Base-by-base conservation (phyloP, 106 monocot genomes). In the Phalaenopsis equestris region DNA sequence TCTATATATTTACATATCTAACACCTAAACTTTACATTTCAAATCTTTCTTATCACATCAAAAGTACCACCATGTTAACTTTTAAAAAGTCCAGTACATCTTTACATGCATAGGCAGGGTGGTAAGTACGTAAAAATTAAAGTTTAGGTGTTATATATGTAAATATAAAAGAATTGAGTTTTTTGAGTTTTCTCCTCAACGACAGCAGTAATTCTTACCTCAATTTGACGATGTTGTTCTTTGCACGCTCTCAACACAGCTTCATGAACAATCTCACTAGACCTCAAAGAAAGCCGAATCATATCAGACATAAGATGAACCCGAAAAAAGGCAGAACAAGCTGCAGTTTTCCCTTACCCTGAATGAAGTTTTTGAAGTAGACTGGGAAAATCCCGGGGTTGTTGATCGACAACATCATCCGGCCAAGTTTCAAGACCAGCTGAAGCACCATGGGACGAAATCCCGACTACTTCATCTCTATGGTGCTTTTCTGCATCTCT, bases 291-390 rank as follows among this genome's bases (percentile, higher is more conserved):
- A 78, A n/a, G 78, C 1, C 2, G 7, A 15, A 76, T 75, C 23
- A 43, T 56, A 41, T 21, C 47, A 83, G 16, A 65, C 7, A 55
- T 37, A 64, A 56, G 58, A n/a, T 23, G 73, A 39, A 67, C 37
- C 72, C 75, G 77, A 48, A n/a, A 56, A 6, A 43, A 78, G 73
- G 21, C 16, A 70, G 0, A 41, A 39, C 49, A 41, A 23, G 58
- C 36, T 15, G 24, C 78, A 36, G 15, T 24, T 16, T 75, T 81
- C 0, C 73, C 55, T 37, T 83, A 97, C 97, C 85, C 84, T 75
- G 98, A 98, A 84, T 98, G 94, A 41, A 98, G 92, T 75, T 98
- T 98, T 80, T 98, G 98, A 81, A 98, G 89, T 88, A 98, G 92
- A 75, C 94, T 80, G 75, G 85, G 39, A 70, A 98, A 70, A 81